These are phyloP conservation scores for Biscogniauxia marginata DNA, from an alignment of 2,329 filamentous ascomycete genomes.

Conservation along the genomic window DNA sequence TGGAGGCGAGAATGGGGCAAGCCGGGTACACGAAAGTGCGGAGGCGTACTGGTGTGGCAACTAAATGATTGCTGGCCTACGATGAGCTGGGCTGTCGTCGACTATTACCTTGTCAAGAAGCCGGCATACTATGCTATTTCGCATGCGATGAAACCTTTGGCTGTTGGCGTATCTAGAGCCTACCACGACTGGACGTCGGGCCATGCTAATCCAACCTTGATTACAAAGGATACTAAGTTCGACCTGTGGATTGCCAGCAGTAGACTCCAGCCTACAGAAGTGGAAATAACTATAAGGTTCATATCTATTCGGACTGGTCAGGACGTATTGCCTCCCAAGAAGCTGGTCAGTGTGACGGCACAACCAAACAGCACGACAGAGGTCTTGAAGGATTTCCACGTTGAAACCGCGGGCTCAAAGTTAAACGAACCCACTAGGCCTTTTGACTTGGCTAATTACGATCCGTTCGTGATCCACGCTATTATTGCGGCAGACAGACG, in stretches of 20 bases:
- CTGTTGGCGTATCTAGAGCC: constrained; percentile 52
- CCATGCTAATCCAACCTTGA: constrained; percentile 41
- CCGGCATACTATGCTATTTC: constrained; percentile 56
- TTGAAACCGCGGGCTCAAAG: constrained; percentile 14
- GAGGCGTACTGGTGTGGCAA: constrained; percentile 67
- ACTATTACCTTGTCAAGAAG: constrained; percentile 65
- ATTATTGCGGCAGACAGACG: constrained; percentile 39
- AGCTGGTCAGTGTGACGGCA: constrained; percentile 22
- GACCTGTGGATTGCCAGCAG: constrained; percentile 45
- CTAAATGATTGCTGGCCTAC: constrained; percentile 70
- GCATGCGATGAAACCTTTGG: constrained; percentile 57
- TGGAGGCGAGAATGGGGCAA: constrained; percentile 64
- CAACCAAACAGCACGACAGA: constrained; percentile 41
- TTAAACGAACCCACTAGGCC: constrained; percentile 18
- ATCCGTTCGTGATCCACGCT: constrained; percentile 48
- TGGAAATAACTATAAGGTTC: constrained; percentile 36
- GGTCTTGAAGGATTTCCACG: constrained; percentile 34
- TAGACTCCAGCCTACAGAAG: constrained; percentile 21
- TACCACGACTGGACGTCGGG: constrained; percentile 45
- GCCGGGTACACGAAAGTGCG: constrained; percentile 57
- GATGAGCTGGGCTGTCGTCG: constrained; percentile 64
- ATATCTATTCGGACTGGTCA: constrained; percentile 41
- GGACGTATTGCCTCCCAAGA: constrained; percentile 31
- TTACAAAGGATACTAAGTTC: constrained; percentile 38
- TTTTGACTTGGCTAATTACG: constrained; percentile 37